Percentiles rank a stretch among this genome's conserved stretches.
Evolutionary conservation across 352 stramenopile genomes (phyloP).

Genomic region (Phytophthora tentaculata): DNA sequence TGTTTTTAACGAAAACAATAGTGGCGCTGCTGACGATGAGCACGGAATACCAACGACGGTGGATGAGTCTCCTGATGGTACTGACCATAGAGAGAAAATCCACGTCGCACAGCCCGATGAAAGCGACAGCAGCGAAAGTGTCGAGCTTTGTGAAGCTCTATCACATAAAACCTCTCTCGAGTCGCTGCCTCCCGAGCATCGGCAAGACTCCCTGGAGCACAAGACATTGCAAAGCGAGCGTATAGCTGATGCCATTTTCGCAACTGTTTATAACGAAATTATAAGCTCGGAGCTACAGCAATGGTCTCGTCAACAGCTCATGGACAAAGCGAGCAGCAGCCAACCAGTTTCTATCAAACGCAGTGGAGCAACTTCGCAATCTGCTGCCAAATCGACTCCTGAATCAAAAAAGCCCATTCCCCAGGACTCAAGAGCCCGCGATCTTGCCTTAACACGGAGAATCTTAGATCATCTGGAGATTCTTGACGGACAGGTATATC

Average conservation of each 20-base stretch:
- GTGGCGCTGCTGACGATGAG: not conserved
- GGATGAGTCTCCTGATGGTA: not conserved
- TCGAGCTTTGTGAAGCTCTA: too few species aligned
- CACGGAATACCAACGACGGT: not conserved
- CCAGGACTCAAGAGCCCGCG: constrained; percentile 1
- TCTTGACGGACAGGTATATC: constrained; percentile 24
- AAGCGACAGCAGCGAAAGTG: too few species aligned
- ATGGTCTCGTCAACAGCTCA: constrained; percentile 13
- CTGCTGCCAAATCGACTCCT: not conserved
- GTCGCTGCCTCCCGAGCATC: too few species aligned
- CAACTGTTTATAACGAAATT: constrained; percentile 16
- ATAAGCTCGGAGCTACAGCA: constrained; percentile 25
- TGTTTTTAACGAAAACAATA: not conserved
- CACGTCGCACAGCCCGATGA: too few species aligned
- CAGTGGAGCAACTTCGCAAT: not conserved
- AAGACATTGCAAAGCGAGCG: constrained; percentile 11
- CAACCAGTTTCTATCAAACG: not conserved
- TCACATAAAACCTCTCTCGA: too few species aligned
- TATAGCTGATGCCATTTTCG: constrained; percentile 26
- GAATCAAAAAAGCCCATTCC: not conserved
- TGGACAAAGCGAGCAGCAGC: not conserved
- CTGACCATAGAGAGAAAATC: too few species aligned
- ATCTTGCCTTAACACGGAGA: constrained; percentile 2
- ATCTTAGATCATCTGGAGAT: constrained; percentile 27
- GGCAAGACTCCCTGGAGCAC: too few species aligned